These are phyloP conservation scores for Diplodia intermedia DNA, from an alignment of 2,329 filamentous ascomycete genomes.

Conservation along the genomic window DNA sequence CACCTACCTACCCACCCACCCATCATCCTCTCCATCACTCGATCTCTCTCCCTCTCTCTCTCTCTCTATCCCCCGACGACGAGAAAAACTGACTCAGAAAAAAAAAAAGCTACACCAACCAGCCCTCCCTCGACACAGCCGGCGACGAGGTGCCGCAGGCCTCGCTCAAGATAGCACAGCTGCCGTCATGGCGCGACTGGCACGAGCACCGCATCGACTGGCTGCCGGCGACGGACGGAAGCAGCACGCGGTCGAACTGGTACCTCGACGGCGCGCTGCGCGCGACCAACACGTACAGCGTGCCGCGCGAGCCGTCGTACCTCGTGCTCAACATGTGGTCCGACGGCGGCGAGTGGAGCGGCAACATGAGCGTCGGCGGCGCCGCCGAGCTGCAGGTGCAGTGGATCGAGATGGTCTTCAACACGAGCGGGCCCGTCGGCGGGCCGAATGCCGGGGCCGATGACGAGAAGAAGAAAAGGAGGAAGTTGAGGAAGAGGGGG, in stretches of 20 bases:
- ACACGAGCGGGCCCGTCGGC: slow-evolving; percentile 46
- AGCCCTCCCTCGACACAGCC: slow-evolving; percentile 59
- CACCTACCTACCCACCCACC: background rate
- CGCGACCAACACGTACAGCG: slow-evolving; percentile 62
- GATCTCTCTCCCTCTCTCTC: no score
- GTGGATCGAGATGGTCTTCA: slow-evolving; percentile 68
- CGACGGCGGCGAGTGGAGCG: slow-evolving; percentile 66
- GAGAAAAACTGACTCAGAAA: no score
- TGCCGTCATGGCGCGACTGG: slow-evolving; percentile 63
- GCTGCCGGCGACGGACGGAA: slow-evolving; percentile 51
- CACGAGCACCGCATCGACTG: slow-evolving; percentile 67
- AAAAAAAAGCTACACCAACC: slow-evolving; percentile 61
- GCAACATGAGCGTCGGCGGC: slow-evolving; percentile 61
- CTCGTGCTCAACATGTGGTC: slow-evolving; percentile 68
- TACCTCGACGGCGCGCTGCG: slow-evolving; percentile 61
- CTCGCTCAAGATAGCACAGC: slow-evolving; percentile 57
- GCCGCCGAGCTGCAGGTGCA: slow-evolving; percentile 65
- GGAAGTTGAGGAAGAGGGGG: slow-evolving; percentile 32
- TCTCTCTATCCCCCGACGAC: no score
- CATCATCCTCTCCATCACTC: background rate
- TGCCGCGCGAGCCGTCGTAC: slow-evolving; percentile 60
- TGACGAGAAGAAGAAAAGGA: slow-evolving; percentile 34
- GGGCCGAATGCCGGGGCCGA: slow-evolving; percentile 37
- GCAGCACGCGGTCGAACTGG: slow-evolving; percentile 56
- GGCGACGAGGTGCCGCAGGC: slow-evolving; percentile 56